A percentile compares a stretch with the other conserved stretches of the same genome.
These are phyloP conservation scores for Collybia sordida DNA, from an alignment of 768 basidiomycete species.

Conservation along the genomic window DNA sequence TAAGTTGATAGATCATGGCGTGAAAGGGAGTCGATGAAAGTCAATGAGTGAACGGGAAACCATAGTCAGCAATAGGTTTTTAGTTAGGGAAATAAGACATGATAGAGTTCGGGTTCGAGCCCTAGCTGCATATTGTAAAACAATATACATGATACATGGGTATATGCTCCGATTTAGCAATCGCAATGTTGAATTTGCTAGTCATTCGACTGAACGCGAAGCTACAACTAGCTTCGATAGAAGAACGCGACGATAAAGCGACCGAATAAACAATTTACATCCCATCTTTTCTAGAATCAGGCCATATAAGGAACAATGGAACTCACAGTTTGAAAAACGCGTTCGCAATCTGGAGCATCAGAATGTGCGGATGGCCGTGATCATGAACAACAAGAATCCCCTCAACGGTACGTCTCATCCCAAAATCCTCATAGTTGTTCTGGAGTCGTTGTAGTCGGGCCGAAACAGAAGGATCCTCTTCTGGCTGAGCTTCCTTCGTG, in stretches of 20 bases:
- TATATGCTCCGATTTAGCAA: too few species aligned
- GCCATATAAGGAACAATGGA: not conserved
- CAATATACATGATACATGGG: too few species aligned
- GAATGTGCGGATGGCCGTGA: constrained; percentile 95
- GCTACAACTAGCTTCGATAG: not conserved
- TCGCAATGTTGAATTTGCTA: too few species aligned
- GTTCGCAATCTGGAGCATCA: constrained; percentile 98
- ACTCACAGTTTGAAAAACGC: constrained; percentile 97
- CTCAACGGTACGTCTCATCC: constrained; percentile 95
- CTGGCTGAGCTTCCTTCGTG: constrained; percentile 94
- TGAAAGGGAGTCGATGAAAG: not conserved
- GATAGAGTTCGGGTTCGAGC: too few species aligned
- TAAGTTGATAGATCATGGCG: constrained; percentile 5
- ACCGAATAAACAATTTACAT: too few species aligned
- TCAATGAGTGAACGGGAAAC: too few species aligned
- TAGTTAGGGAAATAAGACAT: too few species aligned
- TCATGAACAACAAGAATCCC: constrained; percentile 90
- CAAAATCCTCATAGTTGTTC: constrained; percentile 96
- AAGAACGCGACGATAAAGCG: not conserved
- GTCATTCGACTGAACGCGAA: too few species aligned
- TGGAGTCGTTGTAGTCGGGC: constrained; percentile 92
- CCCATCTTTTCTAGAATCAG: not conserved
- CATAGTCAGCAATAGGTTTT: too few species aligned
- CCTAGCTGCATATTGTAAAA: too few species aligned
- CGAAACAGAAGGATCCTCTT: constrained; percentile 95